A percentile compares a stretch with the other conserved stretches of the same genome.
phyloP scores from a whole-genome alignment of 1,284 basidiomycete genomes.

The Pseudozyma tsukubaensis region DNA sequence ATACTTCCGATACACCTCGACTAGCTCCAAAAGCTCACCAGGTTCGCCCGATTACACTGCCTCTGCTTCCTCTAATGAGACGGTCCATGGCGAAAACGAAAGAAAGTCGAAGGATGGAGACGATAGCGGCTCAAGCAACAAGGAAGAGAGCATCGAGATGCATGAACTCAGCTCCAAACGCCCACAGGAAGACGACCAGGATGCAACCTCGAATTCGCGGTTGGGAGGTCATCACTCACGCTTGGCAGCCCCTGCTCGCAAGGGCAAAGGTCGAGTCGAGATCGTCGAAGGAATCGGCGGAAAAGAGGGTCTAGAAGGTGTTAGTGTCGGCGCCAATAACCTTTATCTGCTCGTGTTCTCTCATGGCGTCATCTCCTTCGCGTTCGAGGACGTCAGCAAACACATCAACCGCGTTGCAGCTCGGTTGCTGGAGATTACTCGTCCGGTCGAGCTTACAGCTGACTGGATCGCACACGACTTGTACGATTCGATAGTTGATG shows the following conservation, averaged over 20 bases:
- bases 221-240: conserved; percentile 21
- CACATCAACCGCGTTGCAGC: conserved; percentile 84
- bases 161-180: conserved; percentile 19
- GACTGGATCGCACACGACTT: conserved; percentile 94
- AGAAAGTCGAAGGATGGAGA: conserved; percentile 13
- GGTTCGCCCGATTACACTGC: conserved; percentile 24
- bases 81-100: conserved; percentile 27
- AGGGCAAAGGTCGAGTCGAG: conserved; percentile 70
- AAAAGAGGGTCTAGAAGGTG: conserved; percentile 74
- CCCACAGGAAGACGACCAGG: background rate
- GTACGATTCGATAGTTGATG: conserved; percentile 92
- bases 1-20: conserved; percentile 73
- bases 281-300: conserved; percentile 74
- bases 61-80: conserved; percentile 20
- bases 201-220: background rate
- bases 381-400: conserved; percentile 89
- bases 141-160: conserved; percentile 41
- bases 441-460: conserved; percentile 54
- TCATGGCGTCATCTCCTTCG: conserved; percentile 90
- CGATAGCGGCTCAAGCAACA: conserved; percentile 2
- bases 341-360: conserved; percentile 90
- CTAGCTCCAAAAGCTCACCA: conserved; percentile 38
- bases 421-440: conserved; percentile 72
- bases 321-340: conserved; percentile 81
- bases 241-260: conserved; percentile 33